Evolutionary conservation across 129 eudicot species (phyloP), one percentile per base, ranked within the genome.

Genomic region (Pittosporum tobira): DNA sequence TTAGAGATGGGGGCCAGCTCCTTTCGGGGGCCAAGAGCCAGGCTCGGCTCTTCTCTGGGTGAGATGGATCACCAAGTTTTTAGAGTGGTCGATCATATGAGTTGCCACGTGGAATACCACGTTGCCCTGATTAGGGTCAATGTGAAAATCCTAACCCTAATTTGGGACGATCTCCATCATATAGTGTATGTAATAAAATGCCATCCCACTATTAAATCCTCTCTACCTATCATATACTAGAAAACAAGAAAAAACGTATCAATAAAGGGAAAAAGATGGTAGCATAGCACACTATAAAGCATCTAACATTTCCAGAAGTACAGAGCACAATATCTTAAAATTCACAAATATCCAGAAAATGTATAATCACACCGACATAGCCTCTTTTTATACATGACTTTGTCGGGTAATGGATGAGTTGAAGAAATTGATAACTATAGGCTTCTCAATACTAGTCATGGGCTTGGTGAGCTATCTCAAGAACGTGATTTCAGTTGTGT

Each of bases 401-500:
- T 51, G 42, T 49, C 52, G 85, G 97, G 94, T 85, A 13, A 73
- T 67, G 63, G 84, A 82, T 57, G 97, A 90, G 73, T 58, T 80
- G 70, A 85, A 82, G 84, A 90, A 69, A 64, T 63, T 85, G 73
- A 50, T 66, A 31, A 58, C 67, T 52, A 75, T 73, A 64, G 94
- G 94, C 26, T 75, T 85, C 51, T 94, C 97, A 3, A 76, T 90
- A 52, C 56, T 81, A 47, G 78, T 81, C 64, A 90, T 85, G 82
- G 91, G 93, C 28, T 71, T 90, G 72, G 73, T 77, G 60, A 70
- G 67, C 62, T 90, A 90, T 64, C 68, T 90, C 28, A 82, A 74
- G 64, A 90, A 77, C 68, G 80, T 90, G 97, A 85, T 85, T 50
- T 71, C 78, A 27, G 97, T 90, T 53, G 84, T 74, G 25, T 90